Evolutionary conservation across 2,329 filamentous ascomycete species (phyloP).

Genomic region (Talaromyces sp.): DNA sequence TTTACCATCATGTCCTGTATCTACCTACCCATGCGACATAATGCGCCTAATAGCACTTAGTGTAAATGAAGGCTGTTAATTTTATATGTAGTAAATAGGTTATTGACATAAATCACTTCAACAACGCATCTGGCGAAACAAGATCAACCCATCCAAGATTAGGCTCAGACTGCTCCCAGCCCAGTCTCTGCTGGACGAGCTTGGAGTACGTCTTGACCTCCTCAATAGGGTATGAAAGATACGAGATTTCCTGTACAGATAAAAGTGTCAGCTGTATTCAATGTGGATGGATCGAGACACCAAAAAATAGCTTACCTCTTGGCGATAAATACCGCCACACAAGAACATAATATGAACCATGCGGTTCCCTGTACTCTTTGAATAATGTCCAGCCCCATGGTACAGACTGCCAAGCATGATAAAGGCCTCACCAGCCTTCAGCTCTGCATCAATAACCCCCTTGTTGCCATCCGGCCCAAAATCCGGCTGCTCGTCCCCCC

Average conservation of each 20-base stretch:
- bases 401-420: constrained; percentile 37
- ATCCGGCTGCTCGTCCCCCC: constrained; percentile 34
- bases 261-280: neutral
- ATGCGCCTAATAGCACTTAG: too few relatives aligned
- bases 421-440: constrained; percentile 34
- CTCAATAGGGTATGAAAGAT: constrained; percentile 33
- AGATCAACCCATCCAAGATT: constrained; percentile 40
- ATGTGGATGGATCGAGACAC: neutral
- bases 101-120: neutral
- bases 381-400: constrained; percentile 32
- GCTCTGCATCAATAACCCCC: constrained; percentile 27
- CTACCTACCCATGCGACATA: too few relatives aligned
- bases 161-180: constrained; percentile 38
- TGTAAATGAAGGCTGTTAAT: too few relatives aligned
- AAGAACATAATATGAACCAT: constrained; percentile 39
- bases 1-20: too few relatives aligned
- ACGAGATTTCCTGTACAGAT: constrained; percentile 25
- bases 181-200: constrained; percentile 33
- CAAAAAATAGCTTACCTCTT: constrained; percentile 21
- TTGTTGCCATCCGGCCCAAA: constrained; percentile 25
- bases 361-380: constrained; percentile 23
- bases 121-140: constrained; percentile 26
- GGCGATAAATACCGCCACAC: constrained; percentile 34
- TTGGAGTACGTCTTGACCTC: constrained; percentile 36
- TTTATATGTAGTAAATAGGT: too few relatives aligned